Base-by-base conservation (phyloP, 306 rosid species). In the Quillaja saponaria region DNA sequence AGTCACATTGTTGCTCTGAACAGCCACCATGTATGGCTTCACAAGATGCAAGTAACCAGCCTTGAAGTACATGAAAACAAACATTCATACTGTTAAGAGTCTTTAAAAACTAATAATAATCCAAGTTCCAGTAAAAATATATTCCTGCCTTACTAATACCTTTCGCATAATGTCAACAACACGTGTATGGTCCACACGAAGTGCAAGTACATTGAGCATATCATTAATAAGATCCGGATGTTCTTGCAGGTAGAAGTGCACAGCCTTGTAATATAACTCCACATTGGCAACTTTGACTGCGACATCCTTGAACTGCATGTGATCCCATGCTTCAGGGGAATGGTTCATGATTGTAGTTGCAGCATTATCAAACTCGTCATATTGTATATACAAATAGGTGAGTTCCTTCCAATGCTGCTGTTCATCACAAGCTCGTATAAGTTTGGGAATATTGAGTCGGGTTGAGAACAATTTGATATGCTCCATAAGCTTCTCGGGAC, bases 271-370 rank as follows among this genome's bases (percentile, higher is more conserved):
- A 67, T 94, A 89, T 61, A 94, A 68, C 83, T 94, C 99, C 66
- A 94, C 99, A 59, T 83, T 94, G 34, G 95, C 99, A 80, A 94
- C 97, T 85, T 94, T 94, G 44, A 81, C 97, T 9, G 83, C 50
- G 63, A 94, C 97, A 63, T 94, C 97, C 75, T 94, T 94, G 68
- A 94, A 94, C 66, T 89, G 99, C 99, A 94, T 89, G 81, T 89
- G 99, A 75, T 94, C 99, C 99, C 99, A 94, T 66, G 99, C 99
- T 82, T 94, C 99, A 17, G 96, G 97, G 46, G 97, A 89, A 71
- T 94, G 97, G 81, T 94, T 94, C 99, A 94, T 94, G 70, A 94
- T 94, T 52, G 99, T 94, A 18, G 99, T 81, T 34, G 99, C 97
- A 63, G 97, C 99, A 81, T 94, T 94, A 69, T 94, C 99, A 37